Evolutionary conservation across 352 stramenopile genomes (phyloP).

Genomic region (Phytophthora cryptogea): DNA sequence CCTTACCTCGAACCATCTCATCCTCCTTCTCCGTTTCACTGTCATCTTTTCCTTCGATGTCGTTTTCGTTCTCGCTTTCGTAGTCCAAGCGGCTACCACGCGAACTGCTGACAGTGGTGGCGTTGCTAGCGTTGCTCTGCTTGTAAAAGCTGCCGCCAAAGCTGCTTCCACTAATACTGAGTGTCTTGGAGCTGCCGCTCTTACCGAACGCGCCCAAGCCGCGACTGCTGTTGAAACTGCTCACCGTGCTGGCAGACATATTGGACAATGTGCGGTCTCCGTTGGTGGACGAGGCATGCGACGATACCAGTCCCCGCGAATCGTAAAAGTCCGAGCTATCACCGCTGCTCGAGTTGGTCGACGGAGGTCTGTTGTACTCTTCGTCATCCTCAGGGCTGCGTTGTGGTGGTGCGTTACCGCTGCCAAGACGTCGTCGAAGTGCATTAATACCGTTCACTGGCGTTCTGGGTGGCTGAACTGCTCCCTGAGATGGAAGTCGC

Average conservation of each 20-base stretch:
- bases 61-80: conserved; percentile 37
- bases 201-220: conserved; percentile 33
- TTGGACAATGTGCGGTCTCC: conserved; percentile 32
- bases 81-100: conserved; percentile 37
- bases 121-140: conserved; percentile 38
- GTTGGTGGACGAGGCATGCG: conserved; percentile 8
- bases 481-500: conserved; percentile 15
- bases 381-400: conserved; percentile 32
- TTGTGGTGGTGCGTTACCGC: conserved; percentile 3
- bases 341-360: conserved; percentile 46
- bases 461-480: conserved; percentile 23
- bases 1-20: conserved; percentile 8
- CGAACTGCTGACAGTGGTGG: conserved; percentile 39
- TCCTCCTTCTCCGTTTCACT: conserved; percentile 30
- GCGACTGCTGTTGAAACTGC: conserved; percentile 37
- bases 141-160: conserved; percentile 45
- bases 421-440: conserved; percentile 29
- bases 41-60: conserved; percentile 28
- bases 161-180: conserved; percentile 42
- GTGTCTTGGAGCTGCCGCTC: conserved; percentile 39
- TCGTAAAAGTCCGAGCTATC: conserved; percentile 46
- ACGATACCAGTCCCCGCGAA: conserved; percentile 37
- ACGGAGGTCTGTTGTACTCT: conserved; percentile 28
- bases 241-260: conserved; percentile 36
- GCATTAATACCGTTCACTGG: conserved; percentile 26